A percentile compares a stretch with the other conserved stretches of the same genome.
Evolutionary conservation across 495 filamentous ascomycete genomes (phyloP).

Genomic region (Hypoxylon fragiforme): DNA sequence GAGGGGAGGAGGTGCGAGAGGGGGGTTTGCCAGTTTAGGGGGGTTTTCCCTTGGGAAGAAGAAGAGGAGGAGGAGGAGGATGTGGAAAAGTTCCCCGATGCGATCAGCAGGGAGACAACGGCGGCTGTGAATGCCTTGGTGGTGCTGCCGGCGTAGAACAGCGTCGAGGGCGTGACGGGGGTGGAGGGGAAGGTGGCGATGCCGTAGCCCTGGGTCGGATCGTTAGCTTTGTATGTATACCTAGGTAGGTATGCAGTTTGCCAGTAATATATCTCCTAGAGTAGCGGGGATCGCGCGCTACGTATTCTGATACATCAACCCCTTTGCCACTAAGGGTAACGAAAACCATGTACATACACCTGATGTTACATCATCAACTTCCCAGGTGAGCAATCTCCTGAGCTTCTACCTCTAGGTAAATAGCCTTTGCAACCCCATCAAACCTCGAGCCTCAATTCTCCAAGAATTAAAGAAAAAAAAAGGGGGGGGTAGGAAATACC

Average conservation of each 20-base stretch:
- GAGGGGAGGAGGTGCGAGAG: slow-evolving; percentile 53
- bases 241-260: neutral
- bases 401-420: too few species aligned
- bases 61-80: neutral
- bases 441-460: neutral
- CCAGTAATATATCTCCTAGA: too few species aligned
- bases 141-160: slow-evolving; percentile 49
- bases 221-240: slow-evolving; percentile 5
- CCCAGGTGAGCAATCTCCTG: too few species aligned
- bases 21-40: slow-evolving; percentile 53
- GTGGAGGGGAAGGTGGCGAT: slow-evolving; percentile 43
- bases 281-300: too few species aligned
- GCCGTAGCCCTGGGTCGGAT: slow-evolving; percentile 54
- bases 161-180: slow-evolving; percentile 48
- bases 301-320: too few species aligned
- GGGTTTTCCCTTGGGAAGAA: neutral
- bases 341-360: too few species aligned
- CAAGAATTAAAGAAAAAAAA: neutral
- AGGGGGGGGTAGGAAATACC: slow-evolving; percentile 34
- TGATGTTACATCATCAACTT: too few species aligned
- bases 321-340: too few species aligned
- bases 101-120: slow-evolving; percentile 50
- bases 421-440: neutral
- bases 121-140: slow-evolving; percentile 62
- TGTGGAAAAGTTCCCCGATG: slow-evolving; percentile 38